Evolutionary conservation across 2,329 filamentous ascomycete genomes (phyloP).

Genomic region (Ophiostoma tasmaniense): DNA sequence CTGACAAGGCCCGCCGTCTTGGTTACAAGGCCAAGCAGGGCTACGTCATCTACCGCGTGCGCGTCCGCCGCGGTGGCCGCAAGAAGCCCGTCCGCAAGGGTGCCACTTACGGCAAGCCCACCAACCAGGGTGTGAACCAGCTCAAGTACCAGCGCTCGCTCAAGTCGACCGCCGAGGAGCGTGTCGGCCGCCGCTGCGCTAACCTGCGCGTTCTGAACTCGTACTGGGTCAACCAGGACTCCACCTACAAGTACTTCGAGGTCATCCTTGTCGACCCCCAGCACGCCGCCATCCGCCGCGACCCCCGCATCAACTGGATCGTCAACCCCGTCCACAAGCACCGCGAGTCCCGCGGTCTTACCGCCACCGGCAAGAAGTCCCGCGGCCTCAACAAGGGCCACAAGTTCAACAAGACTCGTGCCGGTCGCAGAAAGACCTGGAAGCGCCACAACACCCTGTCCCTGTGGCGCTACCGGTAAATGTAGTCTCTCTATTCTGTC

Average conservation of each 20-base stretch:
- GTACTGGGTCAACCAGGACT: constrained; percentile 99
- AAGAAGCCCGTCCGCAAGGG: constrained; percentile 95
- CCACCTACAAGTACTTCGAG: constrained; percentile 99
- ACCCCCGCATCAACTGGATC: constrained; percentile 99
- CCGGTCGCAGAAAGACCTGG: constrained; percentile 99
- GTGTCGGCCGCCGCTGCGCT: constrained; percentile 97
- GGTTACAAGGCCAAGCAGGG: constrained; percentile 99
- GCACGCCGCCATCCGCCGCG: constrained; percentile 99
- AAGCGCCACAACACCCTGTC: constrained; percentile 99
- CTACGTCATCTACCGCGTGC: constrained; percentile 99
- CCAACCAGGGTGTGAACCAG: constrained; percentile 99
- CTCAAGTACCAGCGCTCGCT: constrained; percentile 99
- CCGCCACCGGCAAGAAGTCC: constrained; percentile 98
- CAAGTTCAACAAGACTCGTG: constrained; percentile 96
- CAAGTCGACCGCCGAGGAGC: constrained; percentile 96
- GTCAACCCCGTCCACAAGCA: constrained; percentile 99
- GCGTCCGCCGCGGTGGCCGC: constrained; percentile 96
- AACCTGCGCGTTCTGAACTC: constrained; percentile 99
- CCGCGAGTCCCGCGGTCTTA: constrained; percentile 95
- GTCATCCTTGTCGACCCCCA: constrained; percentile 99
- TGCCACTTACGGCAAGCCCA: constrained; percentile 99
- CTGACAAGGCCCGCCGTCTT: constrained; percentile 99
- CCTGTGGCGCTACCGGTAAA: constrained; percentile 94
- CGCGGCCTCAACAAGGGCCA: constrained; percentile 99
- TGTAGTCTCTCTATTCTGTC: constrained; percentile 4